Conservation (phyloP, 2,329 filamentous ascomycete genomes). For the Cladosporium sp. region DNA sequence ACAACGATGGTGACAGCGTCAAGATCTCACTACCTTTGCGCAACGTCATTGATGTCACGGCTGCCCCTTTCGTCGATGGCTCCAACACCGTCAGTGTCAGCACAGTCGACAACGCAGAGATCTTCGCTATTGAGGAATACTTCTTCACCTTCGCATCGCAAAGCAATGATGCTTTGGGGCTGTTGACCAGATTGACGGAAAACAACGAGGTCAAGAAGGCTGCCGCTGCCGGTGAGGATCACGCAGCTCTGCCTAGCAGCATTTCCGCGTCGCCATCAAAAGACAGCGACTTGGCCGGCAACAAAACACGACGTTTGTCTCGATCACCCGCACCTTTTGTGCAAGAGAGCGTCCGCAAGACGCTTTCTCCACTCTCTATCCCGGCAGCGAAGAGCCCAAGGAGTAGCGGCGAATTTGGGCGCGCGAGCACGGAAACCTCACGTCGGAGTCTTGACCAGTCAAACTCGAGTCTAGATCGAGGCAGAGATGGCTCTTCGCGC, state of each 20-base stretch:
- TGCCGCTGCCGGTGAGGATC: background rate
- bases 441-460: slow-evolving; percentile 37
- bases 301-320: slow-evolving; percentile 15
- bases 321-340: slow-evolving; percentile 34
- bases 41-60: slow-evolving; percentile 89
- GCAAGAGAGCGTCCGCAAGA: slow-evolving; percentile 44
- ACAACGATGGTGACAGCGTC: slow-evolving; percentile 95
- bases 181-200: slow-evolving; percentile 72
- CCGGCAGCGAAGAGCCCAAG: slow-evolving; percentile 40
- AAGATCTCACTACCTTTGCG: slow-evolving; percentile 89
- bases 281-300: background rate
- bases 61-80: slow-evolving; percentile 85
- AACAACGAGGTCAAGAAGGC: slow-evolving; percentile 50
- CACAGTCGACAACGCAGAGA: slow-evolving; percentile 90
- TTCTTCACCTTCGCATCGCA: slow-evolving; percentile 95
- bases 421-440: slow-evolving; percentile 41
- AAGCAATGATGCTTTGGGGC: slow-evolving; percentile 77
- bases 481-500: slow-evolving; percentile 52
- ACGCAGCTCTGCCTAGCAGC: background rate
- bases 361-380: slow-evolving; percentile 44
- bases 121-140: slow-evolving; percentile 95
- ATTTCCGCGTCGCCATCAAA: background rate
- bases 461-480: slow-evolving; percentile 40
- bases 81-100: slow-evolving; percentile 84
- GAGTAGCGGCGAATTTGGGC: slow-evolving; percentile 44